Evolutionary conservation across 805 yeast genomes (phyloP), one percentile per base, ranked within the genome.

Genomic region (Tetrapisispora phaffii): DNA sequence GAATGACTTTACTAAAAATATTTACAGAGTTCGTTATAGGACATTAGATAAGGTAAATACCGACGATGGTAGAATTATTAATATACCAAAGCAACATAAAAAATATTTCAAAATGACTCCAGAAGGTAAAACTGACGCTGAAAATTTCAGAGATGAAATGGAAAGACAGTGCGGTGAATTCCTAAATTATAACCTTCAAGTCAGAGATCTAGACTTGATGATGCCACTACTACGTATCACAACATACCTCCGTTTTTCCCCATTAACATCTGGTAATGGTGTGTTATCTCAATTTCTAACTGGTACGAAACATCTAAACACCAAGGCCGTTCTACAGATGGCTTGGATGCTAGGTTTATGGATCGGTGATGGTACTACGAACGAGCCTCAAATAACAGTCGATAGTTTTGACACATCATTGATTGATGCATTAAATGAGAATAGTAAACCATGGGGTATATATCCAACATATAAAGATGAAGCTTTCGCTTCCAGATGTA

Each of bases 271-370:
- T 20, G 71, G 71, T 42, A 58, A 60, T 39, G 65, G 64, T n/a
- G 49, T 51, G 20, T 53, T 72, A 16, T 57, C 59, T 28, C 45
- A 56, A 22, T 49, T 44, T 29, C 46, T 71, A n/a, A 60, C 58
- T 2, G 62, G 62, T 12, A 50, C 52, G 32, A 51, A 45, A 35
- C 52, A 54, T 28, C 40, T 54, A n/a, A 45, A 47, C 7, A 56
- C 63, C 34, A 50, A 61, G 7, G 48, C 60, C 36, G 57, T 54
- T 10, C 28, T 52, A 21, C 44, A 46, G 22, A 50, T 65, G 51
- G 69, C 73, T 42, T 71, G 70, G 59, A 50, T 70, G 37, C 46
- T 68, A 23, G 76, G 76, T 49, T 47, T 60, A 10, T 71, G 72
- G 73, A 54, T 61, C 45, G 75, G 70, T 42, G 54, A 55, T 50